Percentiles rank a stretch among this genome's conserved stretches.
These are phyloP conservation scores for Penicillium riverlandense DNA, from an alignment of 495 filamentous ascomycete species.

Conservation along the genomic window DNA sequence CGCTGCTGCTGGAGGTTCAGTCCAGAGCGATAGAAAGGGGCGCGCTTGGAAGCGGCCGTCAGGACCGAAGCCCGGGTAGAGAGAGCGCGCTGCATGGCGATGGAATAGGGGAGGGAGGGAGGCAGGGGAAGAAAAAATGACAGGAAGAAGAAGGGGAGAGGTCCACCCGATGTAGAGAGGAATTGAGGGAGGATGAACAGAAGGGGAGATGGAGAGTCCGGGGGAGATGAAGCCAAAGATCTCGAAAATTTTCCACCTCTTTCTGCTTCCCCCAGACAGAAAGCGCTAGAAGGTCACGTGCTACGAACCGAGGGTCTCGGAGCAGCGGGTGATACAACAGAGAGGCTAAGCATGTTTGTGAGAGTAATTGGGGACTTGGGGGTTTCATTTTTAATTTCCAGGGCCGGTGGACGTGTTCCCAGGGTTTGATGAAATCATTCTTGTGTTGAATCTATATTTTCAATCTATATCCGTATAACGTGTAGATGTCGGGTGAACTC, in stretches of 20 bases:
- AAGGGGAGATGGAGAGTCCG: conserved; percentile 18
- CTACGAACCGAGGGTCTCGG: conserved; percentile 22
- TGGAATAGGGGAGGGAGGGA: conserved; percentile 26
- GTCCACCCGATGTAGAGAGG: conserved; percentile 12
- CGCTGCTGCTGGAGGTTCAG: conserved; percentile 74
- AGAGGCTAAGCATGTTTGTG: not conserved
- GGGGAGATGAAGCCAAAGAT: conserved; percentile 40
- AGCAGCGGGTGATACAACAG: conserved; percentile 15
- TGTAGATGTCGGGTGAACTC: too few species aligned
- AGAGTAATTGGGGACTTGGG: not conserved
- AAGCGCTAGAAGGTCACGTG: conserved; percentile 44
- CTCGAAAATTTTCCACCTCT: conserved; percentile 44
- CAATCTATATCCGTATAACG: too few species aligned
- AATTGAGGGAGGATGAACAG: conserved; percentile 16
- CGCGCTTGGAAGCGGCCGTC: conserved; percentile 55
- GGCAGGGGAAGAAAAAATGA: conserved; percentile 17
- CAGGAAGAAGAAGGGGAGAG: conserved; percentile 13
- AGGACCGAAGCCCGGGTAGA: conserved; percentile 62
- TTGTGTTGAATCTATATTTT: too few species aligned
- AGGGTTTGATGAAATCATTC: too few species aligned
- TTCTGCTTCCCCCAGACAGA: conserved; percentile 41
- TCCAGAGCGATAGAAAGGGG: conserved; percentile 40
- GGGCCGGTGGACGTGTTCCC: too few species aligned
- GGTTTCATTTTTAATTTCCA: too few species aligned
- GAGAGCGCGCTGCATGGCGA: conserved; percentile 66